Evolutionary conservation across 257 asterid species (phyloP), one percentile per base, ranked within the genome.

Genomic region (Euphrasia confusa): DNA sequence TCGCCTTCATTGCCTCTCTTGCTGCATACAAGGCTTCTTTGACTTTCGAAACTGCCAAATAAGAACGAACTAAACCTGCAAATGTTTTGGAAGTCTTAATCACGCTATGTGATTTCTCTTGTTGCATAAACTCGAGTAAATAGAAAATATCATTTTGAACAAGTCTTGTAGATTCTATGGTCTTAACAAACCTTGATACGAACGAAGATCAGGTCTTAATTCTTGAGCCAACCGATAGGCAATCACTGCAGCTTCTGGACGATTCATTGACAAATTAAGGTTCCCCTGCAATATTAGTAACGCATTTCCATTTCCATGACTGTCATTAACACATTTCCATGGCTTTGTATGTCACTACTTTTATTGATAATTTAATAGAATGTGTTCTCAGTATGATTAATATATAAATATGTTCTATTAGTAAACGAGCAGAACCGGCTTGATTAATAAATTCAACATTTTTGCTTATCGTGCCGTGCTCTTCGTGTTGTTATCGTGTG

Each of bases 1-100:
- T 87, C 30, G 96, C 92, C 77, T 87, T 93, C 99, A 93, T 86
- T 72, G 99, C 99, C 71, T 93, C 97, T 78, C 97, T 81, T 62
- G 99, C 96, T 50, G 90, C 85, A 83, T 80, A 86, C 75, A 93
- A 70, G 56, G 97, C 99, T 72, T 93, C 99, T 79, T 85, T 89
- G 76, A 84, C 75, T 81, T 93, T 93, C 12, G 95, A 83, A 63
- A 93, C 80, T 26, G 86, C 90, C 66, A 93, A 80, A 82, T 83
- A 83, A 32, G 91, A 85, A 60, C 99, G 89, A 64, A 93, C 99
- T 72, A 93, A 73, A 71, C 98, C 96, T 90, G 88, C 69, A 80
- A 65, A 49, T 50, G 47, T 54, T 68, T 53, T 14, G 27, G 35
- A 33, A 61, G 32, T 37, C 58, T 61, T 30, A 56, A 56, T 17